A percentile compares a stretch with the other conserved stretches of the same genome.
Conservation (phyloP, 106 monocot genomes). For the Xerophyta viscosa region DNA sequence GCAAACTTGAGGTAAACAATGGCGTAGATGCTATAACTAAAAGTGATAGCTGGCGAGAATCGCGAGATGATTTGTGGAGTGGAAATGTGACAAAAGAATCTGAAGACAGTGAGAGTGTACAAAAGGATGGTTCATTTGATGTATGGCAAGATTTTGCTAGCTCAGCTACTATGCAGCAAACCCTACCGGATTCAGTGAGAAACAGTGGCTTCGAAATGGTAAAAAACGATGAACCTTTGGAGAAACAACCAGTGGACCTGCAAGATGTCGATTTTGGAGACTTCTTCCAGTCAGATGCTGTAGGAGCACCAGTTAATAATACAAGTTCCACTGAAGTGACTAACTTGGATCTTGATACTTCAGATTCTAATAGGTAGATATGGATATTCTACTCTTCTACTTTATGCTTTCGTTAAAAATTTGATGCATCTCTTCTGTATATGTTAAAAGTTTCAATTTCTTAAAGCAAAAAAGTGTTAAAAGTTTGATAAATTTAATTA, state of each 20-base stretch:
- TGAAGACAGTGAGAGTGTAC: constrained; percentile 2
- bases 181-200: constrained; percentile 6
- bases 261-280: constrained; percentile 33
- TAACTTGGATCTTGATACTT: constrained; percentile 5
- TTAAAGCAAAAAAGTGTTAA: too few relatives aligned
- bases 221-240: constrained; percentile 12
- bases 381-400: too few relatives aligned
- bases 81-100: constrained; percentile 9
- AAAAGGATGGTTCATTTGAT: constrained; percentile 34
- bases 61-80: constrained; percentile 13
- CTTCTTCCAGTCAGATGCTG: constrained; percentile 17
- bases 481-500: too few relatives aligned
- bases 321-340: constrained; percentile 7
- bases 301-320: constrained; percentile 1
- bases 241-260: constrained; percentile 6
- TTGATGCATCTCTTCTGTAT: too few relatives aligned
- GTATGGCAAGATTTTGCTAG: constrained; percentile 37
- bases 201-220: constrained; percentile 2
- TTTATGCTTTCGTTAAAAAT: too few relatives aligned
- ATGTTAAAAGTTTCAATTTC: too few relatives aligned
- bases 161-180: constrained; percentile 13
- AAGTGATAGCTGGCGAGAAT: constrained; percentile 1
- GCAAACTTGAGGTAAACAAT: constrained; percentile 8
- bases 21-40: neutral
- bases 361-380: constrained; percentile 6